These are phyloP conservation scores for Senecio squalidus DNA, from an alignment of 140 eudicot species.

Conservation along the genomic window DNA sequence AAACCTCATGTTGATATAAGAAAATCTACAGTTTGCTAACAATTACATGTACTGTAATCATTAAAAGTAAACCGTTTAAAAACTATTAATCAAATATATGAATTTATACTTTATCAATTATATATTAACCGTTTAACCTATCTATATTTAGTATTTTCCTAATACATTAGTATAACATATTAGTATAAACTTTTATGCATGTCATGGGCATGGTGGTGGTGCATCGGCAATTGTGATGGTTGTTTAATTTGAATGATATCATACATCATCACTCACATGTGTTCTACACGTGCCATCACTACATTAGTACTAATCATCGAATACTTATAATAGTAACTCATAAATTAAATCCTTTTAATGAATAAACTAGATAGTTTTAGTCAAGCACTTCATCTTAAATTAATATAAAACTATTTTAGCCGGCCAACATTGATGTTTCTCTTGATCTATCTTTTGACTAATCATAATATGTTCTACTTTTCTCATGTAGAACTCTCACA, in stretches of 20 bases:
- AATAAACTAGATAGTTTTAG: no score
- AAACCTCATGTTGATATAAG: no score
- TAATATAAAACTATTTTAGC: neutral
- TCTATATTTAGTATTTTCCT: no score
- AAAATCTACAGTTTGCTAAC: no score
- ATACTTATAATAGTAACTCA: neutral
- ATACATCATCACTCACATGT: constrained; percentile 10
- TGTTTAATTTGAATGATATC: neutral
- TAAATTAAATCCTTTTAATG: neutral
- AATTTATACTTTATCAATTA: no score
- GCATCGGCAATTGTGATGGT: constrained; percentile 17
- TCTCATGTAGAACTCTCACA: no score
- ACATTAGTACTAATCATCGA: neutral
- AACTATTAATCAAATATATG: no score
- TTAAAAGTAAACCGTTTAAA: no score
- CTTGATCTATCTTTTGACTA: neutral
- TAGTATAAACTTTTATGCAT: neutral
- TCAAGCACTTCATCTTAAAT: neutral
- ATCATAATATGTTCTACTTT: no score
- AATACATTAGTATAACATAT: no score
- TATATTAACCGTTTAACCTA: neutral
- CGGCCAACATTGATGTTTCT: neutral
- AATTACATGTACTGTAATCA: no score
- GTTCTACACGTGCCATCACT: constrained; percentile 15
- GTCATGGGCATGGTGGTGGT: constrained; percentile 24